phyloP scores from a whole-genome alignment of 1,284 basidiomycete species.

The Porogramme epimiltina region DNA sequence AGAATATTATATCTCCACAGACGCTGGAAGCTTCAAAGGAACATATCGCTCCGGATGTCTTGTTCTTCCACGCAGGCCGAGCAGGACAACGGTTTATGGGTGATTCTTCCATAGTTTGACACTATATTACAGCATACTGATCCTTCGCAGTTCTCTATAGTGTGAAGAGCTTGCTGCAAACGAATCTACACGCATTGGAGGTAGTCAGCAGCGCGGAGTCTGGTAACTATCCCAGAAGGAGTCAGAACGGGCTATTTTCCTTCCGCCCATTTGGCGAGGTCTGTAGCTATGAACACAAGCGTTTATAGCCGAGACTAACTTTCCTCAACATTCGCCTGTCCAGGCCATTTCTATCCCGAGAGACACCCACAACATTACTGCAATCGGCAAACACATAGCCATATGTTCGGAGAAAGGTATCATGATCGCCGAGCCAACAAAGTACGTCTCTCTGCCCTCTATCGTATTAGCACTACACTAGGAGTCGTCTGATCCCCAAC shows the following conservation, averaged over 20 bases:
- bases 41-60: slow-evolving; percentile 53
- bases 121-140: not conserved
- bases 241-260: slow-evolving; percentile 32
- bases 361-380: slow-evolving; percentile 60
- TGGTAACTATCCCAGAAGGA: slow-evolving; percentile 34
- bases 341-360: slow-evolving; percentile 71
- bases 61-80: slow-evolving; percentile 59
- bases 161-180: slow-evolving; percentile 60
- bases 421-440: slow-evolving; percentile 62
- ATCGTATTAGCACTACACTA: too few species aligned
- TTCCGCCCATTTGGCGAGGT: slow-evolving; percentile 69
- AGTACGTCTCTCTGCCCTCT: slow-evolving; percentile 46
- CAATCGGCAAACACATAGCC: slow-evolving; percentile 61
- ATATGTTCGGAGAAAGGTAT: slow-evolving; percentile 66
- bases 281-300: too few species aligned
- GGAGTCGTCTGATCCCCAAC: not conserved
- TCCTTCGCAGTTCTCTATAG: slow-evolving; percentile 63
- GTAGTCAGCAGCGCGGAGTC: slow-evolving; percentile 34
- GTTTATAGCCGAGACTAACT: not conserved
- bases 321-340: not conserved
- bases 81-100: slow-evolving; percentile 54
- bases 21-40: slow-evolving; percentile 58
- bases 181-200: slow-evolving; percentile 52
- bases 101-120: slow-evolving; percentile 30
- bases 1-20: slow-evolving; percentile 45